Conservation (phyloP, 371 early-diverging fungal genomes). For the Mucor irregularis region DNA sequence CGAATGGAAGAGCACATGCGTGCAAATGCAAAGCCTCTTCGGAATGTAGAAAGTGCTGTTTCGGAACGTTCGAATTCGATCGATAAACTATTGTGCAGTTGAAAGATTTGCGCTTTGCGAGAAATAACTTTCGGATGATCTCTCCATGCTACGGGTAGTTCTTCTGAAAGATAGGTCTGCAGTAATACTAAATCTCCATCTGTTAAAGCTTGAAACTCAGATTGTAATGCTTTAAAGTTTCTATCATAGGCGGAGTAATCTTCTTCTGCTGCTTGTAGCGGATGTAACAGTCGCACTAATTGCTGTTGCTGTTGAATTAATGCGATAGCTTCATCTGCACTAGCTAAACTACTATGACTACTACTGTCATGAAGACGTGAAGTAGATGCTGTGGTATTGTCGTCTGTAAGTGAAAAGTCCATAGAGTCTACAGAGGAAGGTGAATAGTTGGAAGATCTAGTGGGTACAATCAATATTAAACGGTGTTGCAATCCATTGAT, state of each 20-base stretch:
- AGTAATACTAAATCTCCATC: constrained; percentile 25
- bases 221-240: constrained; percentile 36
- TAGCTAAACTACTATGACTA: constrained; percentile 5
- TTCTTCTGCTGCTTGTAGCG: constrained; percentile 42
- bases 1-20: constrained; percentile 33
- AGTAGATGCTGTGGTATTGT: constrained; percentile 13
- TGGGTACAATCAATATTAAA: constrained; percentile 33
- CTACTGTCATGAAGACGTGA: constrained; percentile 6
- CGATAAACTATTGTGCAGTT: constrained; percentile 13
- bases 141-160: constrained; percentile 10
- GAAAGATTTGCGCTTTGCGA: constrained; percentile 22
- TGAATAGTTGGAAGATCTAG: constrained; percentile 24
- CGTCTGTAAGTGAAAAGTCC: constrained; percentile 18
- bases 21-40: constrained; percentile 36
- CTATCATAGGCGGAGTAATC: constrained; percentile 35
- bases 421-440: constrained; percentile 16
- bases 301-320: constrained; percentile 10
- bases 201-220: constrained; percentile 29
- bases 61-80: constrained; percentile 29
- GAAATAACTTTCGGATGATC: constrained; percentile 17
- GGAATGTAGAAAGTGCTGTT: constrained; percentile 21
- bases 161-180: not conserved
- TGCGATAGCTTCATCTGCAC: constrained; percentile 10
- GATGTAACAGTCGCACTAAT: constrained; percentile 31
- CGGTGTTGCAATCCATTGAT: constrained; percentile 35